Percentiles rank a stretch among this genome's conserved stretches.
These are phyloP conservation scores for Acacia crassicarpa DNA, from an alignment of 306 rosid species.

Conservation along the genomic window DNA sequence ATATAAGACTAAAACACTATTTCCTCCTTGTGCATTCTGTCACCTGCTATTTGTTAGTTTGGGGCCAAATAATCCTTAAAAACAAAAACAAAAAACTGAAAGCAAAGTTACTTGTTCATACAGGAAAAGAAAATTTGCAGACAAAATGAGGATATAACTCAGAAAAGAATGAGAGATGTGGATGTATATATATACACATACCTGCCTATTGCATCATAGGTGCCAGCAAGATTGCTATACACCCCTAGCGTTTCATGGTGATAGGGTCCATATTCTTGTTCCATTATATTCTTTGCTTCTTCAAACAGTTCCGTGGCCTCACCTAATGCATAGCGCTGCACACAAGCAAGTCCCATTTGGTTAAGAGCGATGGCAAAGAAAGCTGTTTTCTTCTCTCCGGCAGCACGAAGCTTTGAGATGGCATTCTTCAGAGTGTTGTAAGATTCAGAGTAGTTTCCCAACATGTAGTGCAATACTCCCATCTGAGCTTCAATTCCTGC, in stretches of 20 bases:
- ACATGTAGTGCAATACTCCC: slow-evolving; percentile 80
- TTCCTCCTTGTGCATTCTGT: neutral
- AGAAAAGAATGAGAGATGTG: neutral
- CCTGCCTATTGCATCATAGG: slow-evolving; percentile 97
- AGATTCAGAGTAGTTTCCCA: slow-evolving; percentile 71
- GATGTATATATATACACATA: neutral
- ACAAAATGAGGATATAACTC: neutral
- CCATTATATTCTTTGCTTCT: slow-evolving; percentile 72
- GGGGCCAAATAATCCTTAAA: neutral
- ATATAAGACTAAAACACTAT: slow-evolving; percentile 2
- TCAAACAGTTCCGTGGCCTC: slow-evolving; percentile 83
- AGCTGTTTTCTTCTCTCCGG: slow-evolving; percentile 82
- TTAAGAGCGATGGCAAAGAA: slow-evolving; percentile 89
- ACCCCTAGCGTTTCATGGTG: slow-evolving; percentile 93
- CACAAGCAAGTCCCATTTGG: slow-evolving; percentile 94
- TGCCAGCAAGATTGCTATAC: slow-evolving; percentile 91
- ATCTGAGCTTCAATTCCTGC: slow-evolving; percentile 97
- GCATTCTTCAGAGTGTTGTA: slow-evolving; percentile 70
- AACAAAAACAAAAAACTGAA: neutral
- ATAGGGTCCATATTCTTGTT: slow-evolving; percentile 74
- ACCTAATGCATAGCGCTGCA: slow-evolving; percentile 53
- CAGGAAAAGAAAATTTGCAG: neutral
- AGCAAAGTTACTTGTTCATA: neutral
- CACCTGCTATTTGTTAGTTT: neutral
- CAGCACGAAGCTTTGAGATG: slow-evolving; percentile 70